These are phyloP conservation scores for Linnemannia zychae DNA, from an alignment of 192 early-diverging fungal genomes.

Conservation along the genomic window DNA sequence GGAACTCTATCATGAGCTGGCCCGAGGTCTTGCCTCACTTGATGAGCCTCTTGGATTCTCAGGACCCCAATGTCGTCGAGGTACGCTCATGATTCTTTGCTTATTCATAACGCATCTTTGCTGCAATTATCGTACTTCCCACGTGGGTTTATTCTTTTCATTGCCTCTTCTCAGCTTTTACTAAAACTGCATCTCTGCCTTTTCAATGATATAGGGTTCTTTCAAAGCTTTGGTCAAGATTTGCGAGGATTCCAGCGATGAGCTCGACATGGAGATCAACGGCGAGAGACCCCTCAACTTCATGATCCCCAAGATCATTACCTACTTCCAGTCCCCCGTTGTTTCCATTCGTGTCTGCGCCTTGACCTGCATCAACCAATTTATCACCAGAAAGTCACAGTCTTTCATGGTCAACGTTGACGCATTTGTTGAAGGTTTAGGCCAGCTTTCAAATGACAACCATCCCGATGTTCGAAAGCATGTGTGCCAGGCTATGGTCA, in stretches of 20 bases:
- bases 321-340: slow-evolving; percentile 84
- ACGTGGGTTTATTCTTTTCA: background rate
- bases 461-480: slow-evolving; percentile 87
- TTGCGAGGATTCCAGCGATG: slow-evolving; percentile 92
- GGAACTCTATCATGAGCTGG: slow-evolving; percentile 80
- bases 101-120: background rate
- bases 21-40: slow-evolving; percentile 86
- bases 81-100: slow-evolving; percentile 56
- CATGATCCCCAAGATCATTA: slow-evolving; percentile 93
- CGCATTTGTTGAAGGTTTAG: slow-evolving; percentile 83
- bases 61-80: slow-evolving; percentile 81
- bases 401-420: slow-evolving; percentile 78
- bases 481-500: slow-evolving; percentile 95
- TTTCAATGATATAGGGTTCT: slow-evolving; percentile 69
- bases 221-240: slow-evolving; percentile 93
- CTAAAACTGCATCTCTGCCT: background rate
- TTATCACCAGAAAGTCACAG: slow-evolving; percentile 83
- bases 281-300: slow-evolving; percentile 83
- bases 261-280: slow-evolving; percentile 81
- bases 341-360: slow-evolving; percentile 83
- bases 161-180: background rate
- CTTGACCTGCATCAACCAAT: slow-evolving; percentile 88
- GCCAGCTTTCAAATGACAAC: slow-evolving; percentile 87
- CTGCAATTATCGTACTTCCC: background rate
- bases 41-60: slow-evolving; percentile 82